Conservation (phyloP, 1,284 basidiomycete species). For the Tilletiopsis washingtonensis region DNA sequence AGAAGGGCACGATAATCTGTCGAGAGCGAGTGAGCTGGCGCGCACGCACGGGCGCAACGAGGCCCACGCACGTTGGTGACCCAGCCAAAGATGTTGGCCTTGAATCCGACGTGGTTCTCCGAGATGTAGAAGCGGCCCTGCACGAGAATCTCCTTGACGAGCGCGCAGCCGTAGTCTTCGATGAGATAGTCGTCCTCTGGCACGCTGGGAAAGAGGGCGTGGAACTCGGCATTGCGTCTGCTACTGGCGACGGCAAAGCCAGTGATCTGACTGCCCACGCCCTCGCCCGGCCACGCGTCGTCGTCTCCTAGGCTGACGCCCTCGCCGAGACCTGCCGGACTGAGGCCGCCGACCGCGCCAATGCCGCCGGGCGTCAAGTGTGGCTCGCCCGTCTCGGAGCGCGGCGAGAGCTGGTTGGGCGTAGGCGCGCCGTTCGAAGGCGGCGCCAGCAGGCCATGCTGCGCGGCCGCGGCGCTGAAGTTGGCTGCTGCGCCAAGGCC, state of each 20-base stretch:
- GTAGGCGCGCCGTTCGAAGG: background rate
- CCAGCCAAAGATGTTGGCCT: constrained; percentile 99
- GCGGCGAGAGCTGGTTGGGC: background rate
- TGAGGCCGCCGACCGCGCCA: constrained; percentile 13
- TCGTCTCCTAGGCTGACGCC: constrained; percentile 21
- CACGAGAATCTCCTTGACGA: constrained; percentile 90
- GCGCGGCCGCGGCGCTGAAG: constrained; percentile 19
- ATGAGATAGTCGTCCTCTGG: constrained; percentile 97
- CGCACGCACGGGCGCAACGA: background rate
- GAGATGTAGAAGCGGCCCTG: constrained; percentile 95
- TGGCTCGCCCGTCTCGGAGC: constrained; percentile 1
- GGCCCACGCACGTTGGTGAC: constrained; percentile 82
- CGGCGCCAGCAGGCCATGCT: background rate
- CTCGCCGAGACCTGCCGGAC: constrained; percentile 17
- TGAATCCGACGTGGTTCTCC: constrained; percentile 95
- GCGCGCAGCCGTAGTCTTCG: constrained; percentile 94
- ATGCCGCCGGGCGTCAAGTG: constrained; percentile 23
- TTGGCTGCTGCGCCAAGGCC: constrained; percentile 34
- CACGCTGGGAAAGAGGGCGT: constrained; percentile 73
- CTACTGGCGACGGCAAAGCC: constrained; percentile 95
- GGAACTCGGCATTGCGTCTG: constrained; percentile 90
- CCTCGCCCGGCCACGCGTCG: constrained; percentile 19
- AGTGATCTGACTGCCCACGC: constrained; percentile 33
- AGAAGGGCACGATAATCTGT: constrained; percentile 83
- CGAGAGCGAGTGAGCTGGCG: no score